phyloP scores from a whole-genome alignment of 306 rosid species.

The Styphnolobium japonicum region DNA sequence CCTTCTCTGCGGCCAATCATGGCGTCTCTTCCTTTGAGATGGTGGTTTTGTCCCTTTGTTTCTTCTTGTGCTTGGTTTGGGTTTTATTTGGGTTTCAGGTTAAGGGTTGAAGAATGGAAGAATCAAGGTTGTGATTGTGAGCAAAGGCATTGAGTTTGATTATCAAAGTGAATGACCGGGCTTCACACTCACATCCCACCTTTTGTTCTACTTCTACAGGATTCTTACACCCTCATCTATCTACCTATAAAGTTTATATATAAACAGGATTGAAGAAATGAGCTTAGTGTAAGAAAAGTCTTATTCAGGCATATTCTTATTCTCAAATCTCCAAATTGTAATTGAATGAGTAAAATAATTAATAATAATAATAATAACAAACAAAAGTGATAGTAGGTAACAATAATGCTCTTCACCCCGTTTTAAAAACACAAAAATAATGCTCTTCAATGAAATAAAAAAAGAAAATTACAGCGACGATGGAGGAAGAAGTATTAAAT shows the following conservation, averaged over 20 bases:
- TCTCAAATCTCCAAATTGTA: no score
- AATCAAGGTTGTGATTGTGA: not conserved
- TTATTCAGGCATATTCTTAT: no score
- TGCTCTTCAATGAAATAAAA: not conserved
- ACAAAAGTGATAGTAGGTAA: not conserved
- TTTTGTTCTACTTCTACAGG: no score
- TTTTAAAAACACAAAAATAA: no score
- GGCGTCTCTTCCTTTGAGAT: constrained; percentile 12
- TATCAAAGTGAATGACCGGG: not conserved
- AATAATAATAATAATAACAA: not conserved
- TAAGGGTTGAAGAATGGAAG: not conserved
- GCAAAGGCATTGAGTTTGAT: constrained; percentile 8
- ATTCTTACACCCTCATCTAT: not conserved
- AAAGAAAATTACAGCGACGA: not conserved
- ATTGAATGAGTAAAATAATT: not conserved
- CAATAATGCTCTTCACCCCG: not conserved
- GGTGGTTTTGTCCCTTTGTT: not conserved
- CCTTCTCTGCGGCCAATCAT: constrained; percentile 76
- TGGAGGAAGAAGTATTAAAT: not conserved
- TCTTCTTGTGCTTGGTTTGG: not conserved
- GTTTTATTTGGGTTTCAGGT: not conserved
- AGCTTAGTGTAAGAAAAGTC: not conserved
- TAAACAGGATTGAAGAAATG: not conserved
- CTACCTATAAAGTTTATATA: no score
- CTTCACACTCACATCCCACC: no score